phyloP scores from a whole-genome alignment of 148 eudicot genomes.

The Simmondsia chinensis region DNA sequence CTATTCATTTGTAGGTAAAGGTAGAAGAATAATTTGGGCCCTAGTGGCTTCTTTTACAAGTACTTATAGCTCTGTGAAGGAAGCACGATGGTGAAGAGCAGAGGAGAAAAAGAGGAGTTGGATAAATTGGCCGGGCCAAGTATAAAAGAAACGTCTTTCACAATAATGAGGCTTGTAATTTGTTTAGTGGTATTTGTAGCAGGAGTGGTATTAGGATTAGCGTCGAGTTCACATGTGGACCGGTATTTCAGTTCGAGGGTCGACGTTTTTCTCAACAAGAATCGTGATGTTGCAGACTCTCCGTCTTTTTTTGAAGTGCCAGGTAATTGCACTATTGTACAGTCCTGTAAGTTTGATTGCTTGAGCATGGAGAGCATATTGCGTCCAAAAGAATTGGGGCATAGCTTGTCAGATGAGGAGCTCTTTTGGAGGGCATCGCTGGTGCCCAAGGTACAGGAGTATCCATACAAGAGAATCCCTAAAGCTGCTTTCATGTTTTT shows the following conservation, averaged over 20 bases:
- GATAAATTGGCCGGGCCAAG: slow-evolving; percentile 9
- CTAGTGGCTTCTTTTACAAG: no score
- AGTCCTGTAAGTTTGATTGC: slow-evolving; percentile 28
- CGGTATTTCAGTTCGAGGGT: slow-evolving; percentile 22
- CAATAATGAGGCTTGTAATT: slow-evolving; percentile 30
- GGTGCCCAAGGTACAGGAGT: slow-evolving; percentile 48
- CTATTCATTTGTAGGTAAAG: no score
- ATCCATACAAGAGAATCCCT: slow-evolving; percentile 49
- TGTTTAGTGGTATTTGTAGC: slow-evolving; percentile 46
- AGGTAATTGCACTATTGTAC: slow-evolving; percentile 10
- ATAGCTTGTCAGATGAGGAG: slow-evolving; percentile 52
- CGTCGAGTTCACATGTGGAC: slow-evolving; percentile 54
- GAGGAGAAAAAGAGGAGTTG: slow-evolving; percentile 27
- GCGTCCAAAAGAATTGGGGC: slow-evolving; percentile 32
- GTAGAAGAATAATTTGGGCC: no score
- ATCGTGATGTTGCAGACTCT: slow-evolving; percentile 4
- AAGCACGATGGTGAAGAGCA: slow-evolving; percentile 22
- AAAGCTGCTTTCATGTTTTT: slow-evolving; percentile 85
- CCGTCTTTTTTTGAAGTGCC: not conserved
- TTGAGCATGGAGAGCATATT: slow-evolving; percentile 30
- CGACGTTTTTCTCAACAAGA: slow-evolving; percentile 13
- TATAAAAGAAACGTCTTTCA: slow-evolving; percentile 42
- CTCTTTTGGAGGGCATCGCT: slow-evolving; percentile 78
- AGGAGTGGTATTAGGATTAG: slow-evolving; percentile 63
- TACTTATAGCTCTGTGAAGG: no score